A percentile compares a stretch with the other conserved stretches of the same genome.
phyloP scores from a whole-genome alignment of 2,329 filamentous ascomycete species.

The Arachnomyces sp. region DNA sequence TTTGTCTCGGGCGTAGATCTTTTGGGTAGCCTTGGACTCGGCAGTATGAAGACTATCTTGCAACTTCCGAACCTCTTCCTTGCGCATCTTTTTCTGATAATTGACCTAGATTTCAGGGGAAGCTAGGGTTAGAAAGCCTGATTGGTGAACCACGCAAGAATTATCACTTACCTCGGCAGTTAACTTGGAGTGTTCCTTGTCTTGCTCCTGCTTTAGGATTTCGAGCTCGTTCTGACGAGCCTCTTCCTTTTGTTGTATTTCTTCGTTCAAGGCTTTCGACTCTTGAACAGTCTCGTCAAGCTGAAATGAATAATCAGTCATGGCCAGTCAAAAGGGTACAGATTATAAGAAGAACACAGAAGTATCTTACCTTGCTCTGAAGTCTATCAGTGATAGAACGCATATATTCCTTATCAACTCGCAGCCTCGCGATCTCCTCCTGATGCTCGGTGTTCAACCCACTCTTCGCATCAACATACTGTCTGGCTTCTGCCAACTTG shows the following conservation, averaged over 20 bases:
- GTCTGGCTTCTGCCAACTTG: conserved; percentile 18
- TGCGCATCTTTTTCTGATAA: conserved; percentile 15
- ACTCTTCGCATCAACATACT: conserved; percentile 16
- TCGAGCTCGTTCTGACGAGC: conserved; percentile 15
- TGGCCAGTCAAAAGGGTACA: no score
- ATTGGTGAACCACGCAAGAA: background rate
- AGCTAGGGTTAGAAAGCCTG: no score
- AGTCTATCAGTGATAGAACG: conserved; percentile 12
- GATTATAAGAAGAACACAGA: no score
- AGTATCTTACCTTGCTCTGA: conserved; percentile 16
- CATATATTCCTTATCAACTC: conserved; percentile 16
- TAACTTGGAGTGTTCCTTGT: conserved; percentile 14
- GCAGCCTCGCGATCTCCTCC: conserved; percentile 17
- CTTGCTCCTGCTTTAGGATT: conserved; percentile 16
- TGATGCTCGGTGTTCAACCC: conserved; percentile 18
- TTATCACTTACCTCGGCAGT: conserved; percentile 17
- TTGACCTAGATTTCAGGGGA: conserved; percentile 2
- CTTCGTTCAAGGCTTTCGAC: conserved; percentile 13
- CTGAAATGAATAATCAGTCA: conserved; percentile 11
- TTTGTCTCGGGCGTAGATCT: conserved; percentile 24
- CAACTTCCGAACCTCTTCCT: conserved; percentile 21
- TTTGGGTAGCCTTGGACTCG: conserved; percentile 18
- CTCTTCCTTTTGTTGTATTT: conserved; percentile 17
- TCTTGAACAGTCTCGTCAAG: conserved; percentile 17
- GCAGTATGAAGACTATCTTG: conserved; percentile 19